Conservation (phyloP, 495 filamentous ascomycete genomes). For the Aspergillus baeticus region DNA sequence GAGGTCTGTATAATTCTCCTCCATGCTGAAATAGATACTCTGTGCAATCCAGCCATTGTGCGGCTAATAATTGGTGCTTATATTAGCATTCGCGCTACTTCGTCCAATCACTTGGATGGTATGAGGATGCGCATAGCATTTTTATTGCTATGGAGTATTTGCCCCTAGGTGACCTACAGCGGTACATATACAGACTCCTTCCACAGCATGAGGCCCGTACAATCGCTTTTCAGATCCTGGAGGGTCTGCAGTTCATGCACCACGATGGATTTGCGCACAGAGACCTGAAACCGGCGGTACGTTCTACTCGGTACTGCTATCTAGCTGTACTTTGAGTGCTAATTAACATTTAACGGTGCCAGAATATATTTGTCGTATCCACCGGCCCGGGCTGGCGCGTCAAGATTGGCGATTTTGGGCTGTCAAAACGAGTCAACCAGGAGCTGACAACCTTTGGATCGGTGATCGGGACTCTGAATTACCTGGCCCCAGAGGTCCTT, state of each 20-base stretch:
- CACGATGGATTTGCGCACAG: neutral
- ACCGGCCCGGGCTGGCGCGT: neutral
- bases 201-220: neutral
- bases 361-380: neutral
- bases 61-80: too few relatives aligned
- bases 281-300: neutral
- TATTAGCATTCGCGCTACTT: neutral
- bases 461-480: too few relatives aligned
- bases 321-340: too few relatives aligned
- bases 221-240: neutral
- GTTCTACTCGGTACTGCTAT: too few relatives aligned
- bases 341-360: neutral
- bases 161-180: neutral
- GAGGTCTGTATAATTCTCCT: too few relatives aligned
- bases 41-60: too few relatives aligned
- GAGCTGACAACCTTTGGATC: too few relatives aligned
- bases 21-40: too few relatives aligned
- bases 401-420: neutral
- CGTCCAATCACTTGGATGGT: neutral
- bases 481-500: too few relatives aligned
- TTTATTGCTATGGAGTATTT: neutral
- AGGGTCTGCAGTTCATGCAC: neutral
- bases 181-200: neutral
- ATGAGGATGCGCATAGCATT: neutral
- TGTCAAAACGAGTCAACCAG: neutral